Conservation (phyloP, 2,329 filamentous ascomycete species). For the Botrytis sinoallii region DNA sequence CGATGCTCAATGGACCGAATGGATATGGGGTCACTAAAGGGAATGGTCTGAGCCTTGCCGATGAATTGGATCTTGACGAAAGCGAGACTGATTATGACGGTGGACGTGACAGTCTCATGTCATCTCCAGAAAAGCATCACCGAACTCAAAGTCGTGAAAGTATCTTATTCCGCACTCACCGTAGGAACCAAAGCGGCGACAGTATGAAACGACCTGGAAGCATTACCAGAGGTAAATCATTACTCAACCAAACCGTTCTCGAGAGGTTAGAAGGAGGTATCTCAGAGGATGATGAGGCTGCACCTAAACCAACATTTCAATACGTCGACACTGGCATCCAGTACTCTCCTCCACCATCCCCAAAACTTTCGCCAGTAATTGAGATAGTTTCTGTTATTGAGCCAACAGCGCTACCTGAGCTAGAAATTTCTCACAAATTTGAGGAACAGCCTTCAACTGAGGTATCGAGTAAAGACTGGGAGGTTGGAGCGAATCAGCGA, state of each 20-base stretch:
- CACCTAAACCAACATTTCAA: slow-evolving; percentile 42
- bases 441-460: slow-evolving; percentile 41
- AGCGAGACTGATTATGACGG: slow-evolving; percentile 70
- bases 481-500: slow-evolving; percentile 71
- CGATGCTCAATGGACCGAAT: slow-evolving; percentile 58
- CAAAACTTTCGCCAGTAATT: slow-evolving; percentile 44
- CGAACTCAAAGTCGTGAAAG: slow-evolving; percentile 59
- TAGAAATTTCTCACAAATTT: slow-evolving; percentile 15
- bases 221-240: slow-evolving; percentile 50
- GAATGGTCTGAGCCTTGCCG: slow-evolving; percentile 76
- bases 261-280: slow-evolving; percentile 54
- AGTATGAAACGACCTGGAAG: slow-evolving; percentile 56
- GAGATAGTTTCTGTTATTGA: slow-evolving; percentile 45
- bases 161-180: slow-evolving; percentile 48
- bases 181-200: slow-evolving; percentile 56
- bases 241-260: slow-evolving; percentile 53
- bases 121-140: slow-evolving; percentile 45
- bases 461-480: slow-evolving; percentile 43
- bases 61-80: slow-evolving; percentile 80
- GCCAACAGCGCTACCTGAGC: slow-evolving; percentile 32
- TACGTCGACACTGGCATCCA: slow-evolving; percentile 80
- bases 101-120: slow-evolving; percentile 61
- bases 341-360: slow-evolving; percentile 78
- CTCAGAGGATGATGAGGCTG: slow-evolving; percentile 49
- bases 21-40: slow-evolving; percentile 51